A percentile compares a stretch with the other conserved stretches of the same genome.
Conservation (phyloP, 2,329 filamentous ascomycete species). For the Ceratocystis huliohia region DNA sequence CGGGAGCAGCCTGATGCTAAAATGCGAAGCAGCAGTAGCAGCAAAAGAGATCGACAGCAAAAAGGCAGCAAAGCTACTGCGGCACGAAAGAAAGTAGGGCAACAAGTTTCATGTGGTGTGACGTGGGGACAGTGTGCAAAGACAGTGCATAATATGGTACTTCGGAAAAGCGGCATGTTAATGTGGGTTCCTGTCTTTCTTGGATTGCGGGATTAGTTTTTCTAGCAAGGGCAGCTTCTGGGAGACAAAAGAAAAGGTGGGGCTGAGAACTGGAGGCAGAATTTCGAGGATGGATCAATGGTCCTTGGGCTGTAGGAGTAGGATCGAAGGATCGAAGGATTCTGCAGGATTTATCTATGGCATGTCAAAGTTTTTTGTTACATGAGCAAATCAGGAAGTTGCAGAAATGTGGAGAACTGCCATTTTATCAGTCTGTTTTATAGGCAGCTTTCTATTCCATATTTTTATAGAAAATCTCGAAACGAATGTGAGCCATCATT, state of each 20-base stretch:
- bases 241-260: not conserved
- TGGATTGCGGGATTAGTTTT: not conserved
- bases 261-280: not conserved
- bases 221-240: not conserved
- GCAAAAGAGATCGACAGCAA: not conserved
- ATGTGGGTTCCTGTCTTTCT: not conserved
- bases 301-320: not conserved
- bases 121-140: not conserved
- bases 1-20: too few relatives aligned
- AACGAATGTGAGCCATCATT: too few relatives aligned
- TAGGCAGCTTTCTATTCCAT: not conserved
- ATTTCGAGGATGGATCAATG: too few relatives aligned
- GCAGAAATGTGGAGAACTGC: conserved; percentile 1
- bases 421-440: not conserved
- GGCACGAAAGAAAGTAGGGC: too few relatives aligned
- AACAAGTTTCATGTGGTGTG: conserved; percentile 6
- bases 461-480: not conserved
- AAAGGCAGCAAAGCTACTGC: too few relatives aligned
- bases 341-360: not conserved
- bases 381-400: not conserved
- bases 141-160: not conserved
- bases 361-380: conserved; percentile 1
- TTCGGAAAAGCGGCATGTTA: conserved; percentile 10
- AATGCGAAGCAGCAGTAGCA: not conserved
- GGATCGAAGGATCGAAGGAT: not conserved